Evolutionary conservation across 768 basidiomycete species (phyloP).

Genomic region (Leccinum fibrillosum): DNA sequence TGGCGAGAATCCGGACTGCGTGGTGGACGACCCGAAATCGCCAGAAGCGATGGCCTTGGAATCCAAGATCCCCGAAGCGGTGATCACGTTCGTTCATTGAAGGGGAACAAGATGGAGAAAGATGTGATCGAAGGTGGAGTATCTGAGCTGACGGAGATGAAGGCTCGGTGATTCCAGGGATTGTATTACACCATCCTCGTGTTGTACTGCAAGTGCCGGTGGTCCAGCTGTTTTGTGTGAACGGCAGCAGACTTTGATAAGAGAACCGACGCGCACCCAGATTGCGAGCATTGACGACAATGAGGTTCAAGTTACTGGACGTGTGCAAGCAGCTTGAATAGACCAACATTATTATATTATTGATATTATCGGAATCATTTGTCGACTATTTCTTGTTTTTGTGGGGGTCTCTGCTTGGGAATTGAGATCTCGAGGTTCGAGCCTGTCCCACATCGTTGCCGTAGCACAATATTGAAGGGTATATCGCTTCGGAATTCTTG

Average conservation of each 20-base stretch:
- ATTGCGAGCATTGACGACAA: too few species aligned
- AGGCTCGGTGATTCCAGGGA: conserved; percentile 2
- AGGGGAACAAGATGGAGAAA: conserved; percentile 47
- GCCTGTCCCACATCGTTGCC: neutral
- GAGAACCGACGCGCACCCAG: neutral
- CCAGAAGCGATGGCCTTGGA: conserved; percentile 72
- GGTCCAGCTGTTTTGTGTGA: neutral
- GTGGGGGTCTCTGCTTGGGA: neutral
- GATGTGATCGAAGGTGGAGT: conserved; percentile 45
- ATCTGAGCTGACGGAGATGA: conserved; percentile 45
- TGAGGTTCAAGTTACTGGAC: too few species aligned
- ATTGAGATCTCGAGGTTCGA: neutral
- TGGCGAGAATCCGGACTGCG: conserved; percentile 43
- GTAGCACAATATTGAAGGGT: neutral
- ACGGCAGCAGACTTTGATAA: neutral
- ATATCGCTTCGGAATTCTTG: neutral
- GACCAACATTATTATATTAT: too few species aligned
- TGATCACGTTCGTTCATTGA: conserved; percentile 65
- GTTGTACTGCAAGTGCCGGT: neutral
- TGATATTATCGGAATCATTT: too few species aligned
- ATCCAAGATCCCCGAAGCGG: conserved; percentile 70
- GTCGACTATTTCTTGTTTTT: neutral
- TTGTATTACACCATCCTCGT: neutral
- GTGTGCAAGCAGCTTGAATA: too few species aligned
- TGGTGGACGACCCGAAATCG: conserved; percentile 56